Evolutionary conservation across 805 yeast genomes (phyloP).

Genomic region (Hanseniaspora pseudoguilliermondii): DNA sequence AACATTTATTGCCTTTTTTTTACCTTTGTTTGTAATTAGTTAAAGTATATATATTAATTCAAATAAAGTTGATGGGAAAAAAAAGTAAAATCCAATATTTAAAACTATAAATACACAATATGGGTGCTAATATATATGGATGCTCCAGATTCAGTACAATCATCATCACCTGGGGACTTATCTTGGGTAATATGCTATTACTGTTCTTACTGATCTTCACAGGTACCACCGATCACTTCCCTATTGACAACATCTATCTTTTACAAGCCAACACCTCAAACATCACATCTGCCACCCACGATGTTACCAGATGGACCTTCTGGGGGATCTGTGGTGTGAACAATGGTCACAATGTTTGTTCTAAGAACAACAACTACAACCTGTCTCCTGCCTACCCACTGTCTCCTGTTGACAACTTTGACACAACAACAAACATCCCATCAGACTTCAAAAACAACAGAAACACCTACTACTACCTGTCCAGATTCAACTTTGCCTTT

Average conservation of each 20-base stretch:
- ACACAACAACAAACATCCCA: conserved; percentile 42
- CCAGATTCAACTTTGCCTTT: conserved; percentile 55
- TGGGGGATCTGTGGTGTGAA: conserved; percentile 56
- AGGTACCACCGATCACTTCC: conserved; percentile 46
- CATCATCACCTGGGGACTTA: conserved; percentile 20
- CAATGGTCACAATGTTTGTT: conserved; percentile 19
- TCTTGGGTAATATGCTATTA: conserved; percentile 34
- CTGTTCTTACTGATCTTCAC: conserved; percentile 50
- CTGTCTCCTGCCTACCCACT: conserved; percentile 59
- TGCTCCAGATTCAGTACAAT: conserved; percentile 13
- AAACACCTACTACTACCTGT: conserved; percentile 47
- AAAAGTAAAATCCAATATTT: no score
- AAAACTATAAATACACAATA: neutral
- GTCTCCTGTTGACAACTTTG: conserved; percentile 64
- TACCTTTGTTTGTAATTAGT: no score
- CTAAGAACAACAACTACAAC: conserved; percentile 23
- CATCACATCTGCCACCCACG: conserved; percentile 35
- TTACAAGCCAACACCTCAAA: conserved; percentile 51
- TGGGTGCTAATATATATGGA: neutral
- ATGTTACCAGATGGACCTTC: conserved; percentile 61
- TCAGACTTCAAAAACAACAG: conserved; percentile 40
- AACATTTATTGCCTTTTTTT: no score
- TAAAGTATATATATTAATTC: no score
- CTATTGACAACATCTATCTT: conserved; percentile 59
- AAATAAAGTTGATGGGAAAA: no score